These are phyloP conservation scores for Penicillium soppii DNA, from an alignment of 495 filamentous ascomycete genomes.

Conservation along the genomic window DNA sequence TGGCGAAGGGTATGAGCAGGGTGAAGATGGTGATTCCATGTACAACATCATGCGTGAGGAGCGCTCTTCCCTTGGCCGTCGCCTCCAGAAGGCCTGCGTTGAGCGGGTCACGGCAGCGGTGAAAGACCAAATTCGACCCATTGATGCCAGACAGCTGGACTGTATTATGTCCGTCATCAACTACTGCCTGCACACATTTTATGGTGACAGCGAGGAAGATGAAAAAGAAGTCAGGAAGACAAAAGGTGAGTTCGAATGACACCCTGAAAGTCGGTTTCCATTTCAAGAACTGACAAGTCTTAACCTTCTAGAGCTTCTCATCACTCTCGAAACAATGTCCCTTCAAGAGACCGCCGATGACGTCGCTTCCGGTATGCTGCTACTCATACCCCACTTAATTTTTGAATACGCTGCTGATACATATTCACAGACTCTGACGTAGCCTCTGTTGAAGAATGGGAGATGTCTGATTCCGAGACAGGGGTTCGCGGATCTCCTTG, in stretches of 20 bases:
- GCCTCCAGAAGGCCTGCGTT: constrained; percentile 36
- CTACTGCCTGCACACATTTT: constrained; percentile 44
- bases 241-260: constrained; percentile 32
- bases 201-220: constrained; percentile 39
- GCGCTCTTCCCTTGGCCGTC: constrained; percentile 28
- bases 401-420: constrained; percentile 14
- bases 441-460: constrained; percentile 45
- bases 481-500: constrained; percentile 40
- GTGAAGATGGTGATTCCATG: constrained; percentile 20
- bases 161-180: constrained; percentile 39
- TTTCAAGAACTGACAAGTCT: constrained; percentile 5
- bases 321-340: constrained; percentile 33
- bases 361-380: constrained; percentile 38
- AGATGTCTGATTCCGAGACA: constrained; percentile 45
- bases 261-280: background rate
- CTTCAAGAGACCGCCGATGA: constrained; percentile 39
- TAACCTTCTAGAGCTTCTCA: constrained; percentile 24
- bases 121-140: constrained; percentile 16
- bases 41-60: constrained; percentile 6
- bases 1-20: constrained; percentile 1
- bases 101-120: constrained; percentile 34
- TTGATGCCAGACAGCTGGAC: constrained; percentile 39
- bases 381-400: constrained; percentile 13
- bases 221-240: constrained; percentile 30
- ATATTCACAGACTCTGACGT: constrained; percentile 40